These are phyloP conservation scores for Quercus cerris DNA, from an alignment of 306 rosid species.

Conservation along the genomic window DNA sequence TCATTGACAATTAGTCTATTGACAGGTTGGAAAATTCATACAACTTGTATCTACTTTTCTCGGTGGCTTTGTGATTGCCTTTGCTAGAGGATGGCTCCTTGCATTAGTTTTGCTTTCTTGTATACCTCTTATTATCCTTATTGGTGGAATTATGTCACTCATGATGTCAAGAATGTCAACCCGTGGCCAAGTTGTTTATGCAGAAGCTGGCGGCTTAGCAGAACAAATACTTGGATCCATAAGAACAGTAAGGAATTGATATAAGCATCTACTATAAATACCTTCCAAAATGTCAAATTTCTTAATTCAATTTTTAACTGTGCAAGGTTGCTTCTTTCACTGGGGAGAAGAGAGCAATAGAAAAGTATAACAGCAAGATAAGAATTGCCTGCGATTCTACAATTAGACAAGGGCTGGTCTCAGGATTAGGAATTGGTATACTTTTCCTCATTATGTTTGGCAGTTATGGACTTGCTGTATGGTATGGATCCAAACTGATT, in stretches of 20 bases:
- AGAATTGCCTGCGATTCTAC: conserved; percentile 47
- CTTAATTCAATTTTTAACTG: conserved; percentile 3
- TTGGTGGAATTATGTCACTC: conserved; percentile 43
- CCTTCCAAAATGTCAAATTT: not conserved
- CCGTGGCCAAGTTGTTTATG: conserved; percentile 78
- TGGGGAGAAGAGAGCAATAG: conserved; percentile 74
- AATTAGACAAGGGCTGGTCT: conserved; percentile 65
- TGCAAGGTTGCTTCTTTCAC: conserved; percentile 84
- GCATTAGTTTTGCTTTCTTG: conserved; percentile 59
- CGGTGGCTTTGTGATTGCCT: conserved; percentile 70
- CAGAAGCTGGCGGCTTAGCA: conserved; percentile 80
- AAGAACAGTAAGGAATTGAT: conserved; percentile 64
- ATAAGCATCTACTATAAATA: not conserved
- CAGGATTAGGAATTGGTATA: conserved; percentile 63
- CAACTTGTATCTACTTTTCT: conserved; percentile 64
- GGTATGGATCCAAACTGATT: conserved; percentile 83
- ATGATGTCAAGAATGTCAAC: conserved; percentile 60
- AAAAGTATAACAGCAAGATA: conserved; percentile 57
- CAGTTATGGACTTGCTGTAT: conserved; percentile 77
- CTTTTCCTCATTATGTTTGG: conserved; percentile 44
- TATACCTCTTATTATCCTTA: conserved; percentile 50
- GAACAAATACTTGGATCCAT: conserved; percentile 85
- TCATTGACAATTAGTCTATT: not conserved
- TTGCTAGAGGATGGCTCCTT: conserved; percentile 69
- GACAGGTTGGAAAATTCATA: conserved; percentile 83